Percentiles rank a stretch among this genome's conserved stretches.
Evolutionary conservation across 768 basidiomycete genomes (phyloP).

Genomic region (Asterophora parasitica): DNA sequence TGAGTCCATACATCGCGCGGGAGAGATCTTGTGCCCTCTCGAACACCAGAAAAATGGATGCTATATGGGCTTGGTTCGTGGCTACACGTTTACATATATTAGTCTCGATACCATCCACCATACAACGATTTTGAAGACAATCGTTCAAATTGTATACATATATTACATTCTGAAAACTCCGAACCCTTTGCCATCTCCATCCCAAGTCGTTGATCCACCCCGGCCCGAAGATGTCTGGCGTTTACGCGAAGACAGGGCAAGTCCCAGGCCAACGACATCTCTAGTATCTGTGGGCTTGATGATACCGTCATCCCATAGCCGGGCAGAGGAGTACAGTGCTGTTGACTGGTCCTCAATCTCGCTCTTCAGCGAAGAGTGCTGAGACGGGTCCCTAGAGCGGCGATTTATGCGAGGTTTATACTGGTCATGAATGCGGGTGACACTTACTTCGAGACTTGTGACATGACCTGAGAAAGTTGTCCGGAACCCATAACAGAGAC

Average conservation of each 20-base stretch:
- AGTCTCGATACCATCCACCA: too few species aligned
- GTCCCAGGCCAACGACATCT: slow-evolving; percentile 82
- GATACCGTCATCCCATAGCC: slow-evolving; percentile 93
- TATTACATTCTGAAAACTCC: slow-evolving; percentile 87
- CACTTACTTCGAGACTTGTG: slow-evolving; percentile 71
- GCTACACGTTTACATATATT: slow-evolving; percentile 9
- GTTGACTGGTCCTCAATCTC: slow-evolving; percentile 89
- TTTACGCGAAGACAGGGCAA: slow-evolving; percentile 67
- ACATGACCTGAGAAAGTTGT: slow-evolving; percentile 92
- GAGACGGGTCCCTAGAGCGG: slow-evolving; percentile 62
- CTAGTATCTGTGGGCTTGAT: slow-evolving; percentile 87
- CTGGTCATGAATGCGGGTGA: not conserved
- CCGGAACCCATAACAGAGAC: slow-evolving; percentile 95
- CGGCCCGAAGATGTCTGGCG: slow-evolving; percentile 13
- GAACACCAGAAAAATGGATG: too few species aligned
- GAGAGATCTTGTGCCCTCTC: too few species aligned
- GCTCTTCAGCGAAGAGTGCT: slow-evolving; percentile 66
- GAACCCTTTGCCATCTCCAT: slow-evolving; percentile 66
- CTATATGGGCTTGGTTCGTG: not conserved
- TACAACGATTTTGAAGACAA: too few species aligned
- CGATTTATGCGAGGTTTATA: not conserved
- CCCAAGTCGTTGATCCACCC: slow-evolving; percentile 54
- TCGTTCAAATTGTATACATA: too few species aligned
- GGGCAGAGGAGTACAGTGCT: slow-evolving; percentile 82
- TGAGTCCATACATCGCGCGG: too few species aligned